These are phyloP conservation scores for Canavalia gladiata DNA, from an alignment of 306 rosid species.

Conservation along the genomic window DNA sequence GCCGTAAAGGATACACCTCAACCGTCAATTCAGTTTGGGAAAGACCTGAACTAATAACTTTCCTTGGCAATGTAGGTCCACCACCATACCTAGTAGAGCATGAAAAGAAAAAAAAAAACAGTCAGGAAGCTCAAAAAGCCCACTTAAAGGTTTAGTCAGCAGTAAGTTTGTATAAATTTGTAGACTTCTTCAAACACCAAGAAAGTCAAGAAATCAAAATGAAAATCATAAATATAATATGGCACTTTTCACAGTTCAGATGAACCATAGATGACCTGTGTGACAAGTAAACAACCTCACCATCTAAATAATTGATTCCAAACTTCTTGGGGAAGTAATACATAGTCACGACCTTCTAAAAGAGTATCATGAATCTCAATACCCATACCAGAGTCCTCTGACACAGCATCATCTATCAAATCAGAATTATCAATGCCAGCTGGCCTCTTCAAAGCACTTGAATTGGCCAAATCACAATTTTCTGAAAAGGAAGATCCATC, in stretches of 20 bases:
- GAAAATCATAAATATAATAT: constrained; percentile 8
- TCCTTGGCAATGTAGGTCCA: constrained; percentile 88
- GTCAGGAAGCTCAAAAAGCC: constrained; percentile 28
- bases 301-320: constrained; percentile 85
- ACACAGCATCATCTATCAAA: constrained; percentile 71
- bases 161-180: constrained; percentile 20
- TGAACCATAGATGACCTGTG: constrained; percentile 40
- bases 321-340: constrained; percentile 90
- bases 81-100: constrained; percentile 86
- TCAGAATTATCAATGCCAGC: constrained; percentile 86
- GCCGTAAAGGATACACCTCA: constrained; percentile 96
- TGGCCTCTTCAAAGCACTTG: constrained; percentile 76
- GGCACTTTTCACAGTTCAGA: constrained; percentile 34
- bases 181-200: constrained; percentile 9
- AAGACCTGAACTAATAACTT: constrained; percentile 86
- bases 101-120: not conserved
- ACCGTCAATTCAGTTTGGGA: constrained; percentile 90
- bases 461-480: constrained; percentile 70
- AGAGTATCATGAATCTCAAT: constrained; percentile 82
- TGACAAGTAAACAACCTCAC: constrained; percentile 56
- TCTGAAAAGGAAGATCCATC: constrained; percentile 77
- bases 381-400: constrained; percentile 68
- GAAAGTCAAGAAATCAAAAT: constrained; percentile 41
- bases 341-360: constrained; percentile 95
- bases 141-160: constrained; percentile 27